Evolutionary conservation across 164 flowering plant genomes (phyloP).

Genomic region (Magnolia changhungtana): DNA sequence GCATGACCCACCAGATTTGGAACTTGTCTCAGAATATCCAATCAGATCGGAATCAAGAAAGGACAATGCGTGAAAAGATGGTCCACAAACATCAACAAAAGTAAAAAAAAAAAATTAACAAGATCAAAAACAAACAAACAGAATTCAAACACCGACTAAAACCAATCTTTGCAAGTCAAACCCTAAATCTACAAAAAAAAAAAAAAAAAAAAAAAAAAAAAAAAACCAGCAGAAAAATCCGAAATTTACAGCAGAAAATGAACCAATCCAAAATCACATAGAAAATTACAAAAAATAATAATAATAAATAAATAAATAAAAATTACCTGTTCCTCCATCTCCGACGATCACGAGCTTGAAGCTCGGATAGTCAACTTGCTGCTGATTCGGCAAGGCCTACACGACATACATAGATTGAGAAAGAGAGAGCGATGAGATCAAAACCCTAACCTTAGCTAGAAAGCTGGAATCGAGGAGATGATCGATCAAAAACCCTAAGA

Average conservation of each 20-base stretch:
- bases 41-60: too few relatives aligned
- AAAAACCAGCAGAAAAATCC: neutral
- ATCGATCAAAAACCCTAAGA: neutral
- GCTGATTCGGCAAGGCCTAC: constrained; percentile 21
- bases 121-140: neutral
- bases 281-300: neutral
- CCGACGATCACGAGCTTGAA: constrained; percentile 36
- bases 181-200: neutral
- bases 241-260: neutral
- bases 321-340: constrained; percentile 23
- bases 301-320: neutral
- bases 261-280: neutral
- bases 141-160: neutral
- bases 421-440: neutral
- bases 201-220: neutral
- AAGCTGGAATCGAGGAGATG: neutral
- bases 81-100: too few relatives aligned
- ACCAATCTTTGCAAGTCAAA: neutral
- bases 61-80: too few relatives aligned
- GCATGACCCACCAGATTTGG: too few relatives aligned
- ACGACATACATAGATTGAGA: neutral
- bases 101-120: neutral
- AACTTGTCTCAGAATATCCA: too few relatives aligned
- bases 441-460: neutral
- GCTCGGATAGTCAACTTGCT: constrained; percentile 26